phyloP scores from a whole-genome alignment of 73 alveolate genomes.

The Paramecium octaurelia region DNA sequence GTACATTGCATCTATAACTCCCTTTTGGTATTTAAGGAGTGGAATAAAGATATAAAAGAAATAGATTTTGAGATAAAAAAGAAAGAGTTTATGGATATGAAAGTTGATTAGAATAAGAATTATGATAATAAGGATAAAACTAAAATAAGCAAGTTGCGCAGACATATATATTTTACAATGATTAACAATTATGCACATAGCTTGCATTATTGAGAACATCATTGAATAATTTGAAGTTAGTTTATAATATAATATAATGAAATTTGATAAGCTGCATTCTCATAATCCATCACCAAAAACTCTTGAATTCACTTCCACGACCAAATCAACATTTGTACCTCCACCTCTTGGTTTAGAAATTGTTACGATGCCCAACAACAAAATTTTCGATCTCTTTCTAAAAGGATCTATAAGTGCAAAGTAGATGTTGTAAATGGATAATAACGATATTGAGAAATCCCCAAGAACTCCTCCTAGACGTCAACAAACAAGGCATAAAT shows the following conservation, averaged over 20 bases:
- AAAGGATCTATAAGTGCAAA: neutral
- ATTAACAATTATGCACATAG: neutral
- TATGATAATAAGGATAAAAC: neutral
- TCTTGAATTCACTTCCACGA: neutral
- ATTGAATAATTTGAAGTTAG: neutral
- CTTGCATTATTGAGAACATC: neutral
- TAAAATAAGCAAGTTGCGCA: neutral
- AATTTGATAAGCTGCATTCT: neutral
- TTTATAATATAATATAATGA: neutral
- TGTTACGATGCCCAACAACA: neutral
- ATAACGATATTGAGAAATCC: neutral
- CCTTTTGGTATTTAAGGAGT: neutral
- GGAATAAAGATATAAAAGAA: neutral
- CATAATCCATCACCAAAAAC: neutral
- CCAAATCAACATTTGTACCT: constrained; percentile 1
- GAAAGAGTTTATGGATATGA: too few species aligned
- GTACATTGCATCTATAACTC: neutral
- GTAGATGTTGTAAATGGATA: neutral
- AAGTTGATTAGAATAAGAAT: too few species aligned
- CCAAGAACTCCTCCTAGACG: neutral
- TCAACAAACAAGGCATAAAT: neutral
- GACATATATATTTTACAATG: neutral
- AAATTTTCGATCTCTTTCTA: neutral
- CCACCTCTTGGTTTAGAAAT: constrained; percentile 28
- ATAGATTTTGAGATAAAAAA: neutral